Evolutionary conservation across 306 rosid species (phyloP).

Genomic region (Spatholobus suberectus): DNA sequence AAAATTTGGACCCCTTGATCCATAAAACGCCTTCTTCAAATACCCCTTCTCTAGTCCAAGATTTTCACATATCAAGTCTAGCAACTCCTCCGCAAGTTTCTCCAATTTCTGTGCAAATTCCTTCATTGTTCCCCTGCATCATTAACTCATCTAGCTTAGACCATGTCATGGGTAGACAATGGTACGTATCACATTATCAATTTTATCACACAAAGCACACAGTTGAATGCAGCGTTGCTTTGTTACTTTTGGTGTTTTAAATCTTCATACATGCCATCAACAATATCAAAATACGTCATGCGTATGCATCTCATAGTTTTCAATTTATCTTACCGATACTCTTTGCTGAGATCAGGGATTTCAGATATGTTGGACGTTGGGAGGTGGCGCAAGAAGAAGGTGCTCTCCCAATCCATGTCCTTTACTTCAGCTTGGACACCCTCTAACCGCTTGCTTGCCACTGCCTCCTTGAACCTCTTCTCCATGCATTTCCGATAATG

Average conservation of each 20-base stretch:
- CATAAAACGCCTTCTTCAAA: conserved; percentile 62
- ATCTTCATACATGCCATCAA: too few relatives aligned
- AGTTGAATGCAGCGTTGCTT: too few relatives aligned
- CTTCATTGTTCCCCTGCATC: conserved; percentile 54
- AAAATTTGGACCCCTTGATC: conserved; percentile 66
- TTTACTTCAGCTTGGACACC: too few relatives aligned
- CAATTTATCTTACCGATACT: conserved; percentile 22
- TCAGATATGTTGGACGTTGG: conserved; percentile 62
- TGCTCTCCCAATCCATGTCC: too few relatives aligned
- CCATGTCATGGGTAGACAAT: too few relatives aligned
- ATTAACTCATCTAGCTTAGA: too few relatives aligned
- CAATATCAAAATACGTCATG: too few relatives aligned
- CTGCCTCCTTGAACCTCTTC: conserved; percentile 63
- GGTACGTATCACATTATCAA: too few relatives aligned
- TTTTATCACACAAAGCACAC: too few relatives aligned
- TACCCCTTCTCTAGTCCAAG: conserved; percentile 68
- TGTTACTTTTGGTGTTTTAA: too few relatives aligned
- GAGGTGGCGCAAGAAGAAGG: conserved; percentile 71
- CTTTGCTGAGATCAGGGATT: conserved; percentile 61
- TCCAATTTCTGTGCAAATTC: conserved; percentile 63
- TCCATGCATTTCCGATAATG: conserved; percentile 74
- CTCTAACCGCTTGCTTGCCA: conserved; percentile 61
- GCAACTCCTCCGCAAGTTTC: conserved; percentile 63
- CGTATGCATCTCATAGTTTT: too few relatives aligned
- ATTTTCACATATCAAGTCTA: conserved; percentile 76